These are phyloP conservation scores for Phytophthora agathidicida DNA, from an alignment of 352 stramenopile species.

Conservation along the genomic window DNA sequence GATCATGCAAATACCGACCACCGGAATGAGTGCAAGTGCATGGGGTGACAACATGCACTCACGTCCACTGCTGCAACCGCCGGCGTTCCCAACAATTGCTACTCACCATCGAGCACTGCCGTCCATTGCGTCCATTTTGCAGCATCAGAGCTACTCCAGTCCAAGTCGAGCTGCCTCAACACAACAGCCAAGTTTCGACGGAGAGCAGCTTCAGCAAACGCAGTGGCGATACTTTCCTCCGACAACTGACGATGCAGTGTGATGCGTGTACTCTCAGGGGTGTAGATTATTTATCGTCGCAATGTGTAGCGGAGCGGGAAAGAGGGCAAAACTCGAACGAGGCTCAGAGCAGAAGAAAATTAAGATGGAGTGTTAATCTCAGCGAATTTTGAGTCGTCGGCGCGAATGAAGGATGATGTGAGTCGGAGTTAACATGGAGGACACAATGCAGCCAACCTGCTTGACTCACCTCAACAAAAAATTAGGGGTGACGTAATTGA, in stretches of 20 bases:
- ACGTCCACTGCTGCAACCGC: conserved; percentile 5
- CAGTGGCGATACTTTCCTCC: conserved; percentile 37
- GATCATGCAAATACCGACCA: neutral
- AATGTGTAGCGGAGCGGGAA: neutral
- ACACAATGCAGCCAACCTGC: neutral
- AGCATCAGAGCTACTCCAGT: conserved; percentile 44
- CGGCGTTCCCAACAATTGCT: conserved; percentile 23
- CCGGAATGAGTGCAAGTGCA: neutral
- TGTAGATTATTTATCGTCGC: conserved; percentile 16
- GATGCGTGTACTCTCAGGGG: neutral
- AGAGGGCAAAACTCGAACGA: neutral
- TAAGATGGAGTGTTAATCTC: no score
- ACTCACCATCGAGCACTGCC: conserved; percentile 39
- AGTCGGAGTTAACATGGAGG: neutral
- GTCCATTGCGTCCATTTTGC: conserved; percentile 47
- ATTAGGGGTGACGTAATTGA: neutral
- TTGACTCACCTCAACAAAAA: neutral
- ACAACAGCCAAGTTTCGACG: conserved; percentile 3
- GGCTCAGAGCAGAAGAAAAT: no score
- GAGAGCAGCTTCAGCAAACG: conserved; percentile 8
- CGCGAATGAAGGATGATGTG: no score
- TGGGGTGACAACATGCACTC: conserved; percentile 4
- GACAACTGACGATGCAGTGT: conserved; percentile 18
- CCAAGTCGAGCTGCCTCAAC: conserved; percentile 38
- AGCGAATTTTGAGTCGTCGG: no score